Evolutionary conservation across 1,284 basidiomycete species (phyloP), one percentile per base, ranked within the genome.

Genomic region (Pholiota adiposa): DNA sequence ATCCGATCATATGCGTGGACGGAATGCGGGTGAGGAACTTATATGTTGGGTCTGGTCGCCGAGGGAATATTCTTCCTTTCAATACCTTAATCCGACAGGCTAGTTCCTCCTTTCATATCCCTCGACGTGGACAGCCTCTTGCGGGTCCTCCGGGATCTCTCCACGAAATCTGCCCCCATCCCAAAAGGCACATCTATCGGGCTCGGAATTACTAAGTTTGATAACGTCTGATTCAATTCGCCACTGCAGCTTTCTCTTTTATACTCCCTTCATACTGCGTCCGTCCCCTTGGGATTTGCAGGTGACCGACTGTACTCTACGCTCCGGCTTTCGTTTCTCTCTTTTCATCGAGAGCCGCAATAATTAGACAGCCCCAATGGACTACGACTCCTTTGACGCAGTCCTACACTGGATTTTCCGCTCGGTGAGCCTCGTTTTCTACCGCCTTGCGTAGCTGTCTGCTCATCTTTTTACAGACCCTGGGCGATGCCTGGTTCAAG

Each of bases 401-500:
- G 78, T 89, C 51, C 77, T 89, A 4, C 88, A 89, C 69, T 86
- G 85, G 71, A 82, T 90, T 61, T 89, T 80, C 68, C 78, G 78
- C 60, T 77, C 77, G 31, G 78, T 77, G 60, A 38, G 75, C 68
- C 27, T 33, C 46, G 41, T 41, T 41, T 7, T 16, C 57, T 11
- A 56, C 46, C 9, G 2, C 5, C 9, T 31, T n/a, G n/a, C 4
- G 21, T 8, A 19, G 12, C 11, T n/a, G 9, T 12, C 8, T 4
- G 18, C 51, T 29, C 14, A 41, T n/a, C 36, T 40, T n/a, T n/a
- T 51, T 58, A 40, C 8, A 88, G 83, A 89, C 88, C 0, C 86
- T 89, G 70, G 83, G 84, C 2, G 87, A 89, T 65, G 84, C 87
- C 8, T 90, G 88, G 88, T 90, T 90, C 75, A 89, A 89, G 70